phyloP scores from a whole-genome alignment of 306 rosid genomes.

The Hippophae gyantsensis region DNA sequence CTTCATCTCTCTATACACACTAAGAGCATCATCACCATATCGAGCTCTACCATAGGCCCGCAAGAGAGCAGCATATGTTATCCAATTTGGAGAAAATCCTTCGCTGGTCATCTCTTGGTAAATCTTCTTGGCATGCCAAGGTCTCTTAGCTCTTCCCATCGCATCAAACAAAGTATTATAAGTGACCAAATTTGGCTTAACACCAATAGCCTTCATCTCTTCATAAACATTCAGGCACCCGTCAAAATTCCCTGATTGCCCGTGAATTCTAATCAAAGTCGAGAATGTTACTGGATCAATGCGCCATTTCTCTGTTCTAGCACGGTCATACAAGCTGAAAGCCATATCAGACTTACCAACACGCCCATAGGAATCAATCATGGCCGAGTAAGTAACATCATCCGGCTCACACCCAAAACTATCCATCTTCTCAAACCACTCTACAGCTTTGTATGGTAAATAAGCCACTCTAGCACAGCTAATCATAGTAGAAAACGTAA shows the following conservation, averaged over 20 bases:
- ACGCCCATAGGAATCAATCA: conserved; percentile 71
- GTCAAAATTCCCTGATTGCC: conserved; percentile 55
- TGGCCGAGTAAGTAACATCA: conserved; percentile 42
- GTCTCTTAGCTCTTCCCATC: conserved; percentile 66
- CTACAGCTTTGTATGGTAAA: conserved; percentile 54
- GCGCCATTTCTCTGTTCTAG: conserved; percentile 69
- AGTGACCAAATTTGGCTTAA: conserved; percentile 39
- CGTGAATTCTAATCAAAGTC: conserved; percentile 61
- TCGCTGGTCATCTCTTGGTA: conserved; percentile 54
- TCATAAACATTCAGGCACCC: conserved; percentile 68
- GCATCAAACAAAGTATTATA: conserved; percentile 66
- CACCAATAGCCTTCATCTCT: conserved; percentile 80
- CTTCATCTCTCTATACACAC: conserved; percentile 72
- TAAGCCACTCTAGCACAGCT: conserved; percentile 49
- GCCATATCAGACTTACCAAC: conserved; percentile 63
- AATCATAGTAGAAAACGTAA: conserved; percentile 69
- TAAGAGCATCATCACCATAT: conserved; percentile 51
- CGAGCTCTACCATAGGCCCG: conserved; percentile 62
- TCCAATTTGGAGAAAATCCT: conserved; percentile 50
- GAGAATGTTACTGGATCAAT: conserved; percentile 47
- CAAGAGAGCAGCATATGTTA: conserved; percentile 63
- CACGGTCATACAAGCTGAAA: conserved; percentile 59
- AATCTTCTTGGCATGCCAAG: conserved; percentile 61
- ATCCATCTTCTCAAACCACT: conserved; percentile 77
- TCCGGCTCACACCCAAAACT: conserved; percentile 52